phyloP scores from a whole-genome alignment of 345 rosid species.

The Schrenkiella parvula region DNA sequence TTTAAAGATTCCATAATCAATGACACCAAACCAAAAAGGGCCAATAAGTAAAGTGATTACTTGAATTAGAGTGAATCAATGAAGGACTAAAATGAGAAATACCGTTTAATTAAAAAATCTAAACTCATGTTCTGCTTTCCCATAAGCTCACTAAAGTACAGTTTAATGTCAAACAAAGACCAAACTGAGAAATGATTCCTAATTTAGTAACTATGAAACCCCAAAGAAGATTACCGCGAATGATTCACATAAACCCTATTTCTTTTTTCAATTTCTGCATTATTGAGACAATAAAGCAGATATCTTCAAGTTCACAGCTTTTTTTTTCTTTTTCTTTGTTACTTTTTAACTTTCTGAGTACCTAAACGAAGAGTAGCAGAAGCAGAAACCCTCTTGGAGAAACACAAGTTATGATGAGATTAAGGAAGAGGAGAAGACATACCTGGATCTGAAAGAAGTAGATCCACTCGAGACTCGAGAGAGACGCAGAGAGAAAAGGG shows the following conservation, averaged over 20 bases:
- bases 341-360: slow-evolving; percentile 8
- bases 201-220: neutral
- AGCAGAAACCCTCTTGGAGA: slow-evolving; percentile 8
- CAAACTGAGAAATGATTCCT: slow-evolving; percentile 14
- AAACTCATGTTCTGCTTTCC: slow-evolving; percentile 4
- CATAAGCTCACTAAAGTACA: slow-evolving; percentile 21
- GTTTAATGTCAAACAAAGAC: neutral
- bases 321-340: neutral
- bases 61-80: neutral
- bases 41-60: neutral
- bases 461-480: slow-evolving; percentile 11
- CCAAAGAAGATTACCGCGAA: neutral
- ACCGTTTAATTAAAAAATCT: neutral
- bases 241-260: neutral
- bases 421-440: slow-evolving; percentile 29
- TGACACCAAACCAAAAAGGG: neutral
- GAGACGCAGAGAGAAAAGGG: neutral
- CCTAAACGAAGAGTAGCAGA: slow-evolving; percentile 13
- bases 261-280: neutral
- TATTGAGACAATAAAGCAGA: slow-evolving; percentile 5
- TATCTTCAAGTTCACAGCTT: slow-evolving; percentile 12
- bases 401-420: neutral
- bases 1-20: neutral
- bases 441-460: slow-evolving; percentile 54
- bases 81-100: neutral